These are phyloP conservation scores for Artomyces pyxidatus DNA, from an alignment of 768 basidiomycete genomes.

Conservation along the genomic window DNA sequence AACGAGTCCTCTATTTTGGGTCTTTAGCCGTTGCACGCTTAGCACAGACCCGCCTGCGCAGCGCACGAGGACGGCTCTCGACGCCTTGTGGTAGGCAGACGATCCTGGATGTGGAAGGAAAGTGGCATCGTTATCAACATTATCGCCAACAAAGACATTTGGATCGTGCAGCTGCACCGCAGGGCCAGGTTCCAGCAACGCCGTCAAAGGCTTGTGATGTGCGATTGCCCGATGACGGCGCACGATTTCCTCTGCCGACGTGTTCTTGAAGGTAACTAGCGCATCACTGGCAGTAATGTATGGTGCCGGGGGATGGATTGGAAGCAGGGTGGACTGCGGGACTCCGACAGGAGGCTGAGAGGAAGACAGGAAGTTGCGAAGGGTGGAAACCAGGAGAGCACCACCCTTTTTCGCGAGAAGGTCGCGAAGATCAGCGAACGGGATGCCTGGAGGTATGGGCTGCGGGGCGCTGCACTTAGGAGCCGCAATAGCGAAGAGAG, in stretches of 20 bases:
- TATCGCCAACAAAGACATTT: background rate
- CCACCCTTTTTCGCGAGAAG: slow-evolving; percentile 59
- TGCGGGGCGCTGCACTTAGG: background rate
- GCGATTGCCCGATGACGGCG: slow-evolving; percentile 53
- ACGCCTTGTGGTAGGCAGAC: slow-evolving; percentile 33
- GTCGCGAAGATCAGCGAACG: slow-evolving; percentile 50
- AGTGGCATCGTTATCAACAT: slow-evolving; percentile 4
- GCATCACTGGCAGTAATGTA: slow-evolving; percentile 47
- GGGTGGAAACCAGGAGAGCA: slow-evolving; percentile 56
- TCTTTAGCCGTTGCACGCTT: slow-evolving; percentile 48
- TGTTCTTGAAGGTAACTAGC: slow-evolving; percentile 44
- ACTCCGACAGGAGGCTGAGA: slow-evolving; percentile 37
- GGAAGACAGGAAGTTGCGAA: slow-evolving; percentile 47
- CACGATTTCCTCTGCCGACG: slow-evolving; percentile 49
- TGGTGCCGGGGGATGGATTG: slow-evolving; percentile 43
- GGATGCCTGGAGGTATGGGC: slow-evolving; percentile 35
- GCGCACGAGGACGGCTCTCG: slow-evolving; percentile 38
- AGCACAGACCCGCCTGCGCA: slow-evolving; percentile 49
- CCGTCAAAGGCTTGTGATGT: slow-evolving; percentile 43
- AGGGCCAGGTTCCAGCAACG: slow-evolving; percentile 17
- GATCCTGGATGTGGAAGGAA: slow-evolving; percentile 29
- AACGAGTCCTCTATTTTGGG: slow-evolving; percentile 49
- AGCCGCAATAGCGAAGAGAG: background rate
- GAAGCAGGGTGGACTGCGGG: background rate
- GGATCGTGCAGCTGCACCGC: slow-evolving; percentile 24